Base-by-base conservation (phyloP, 805 yeast species). In the Spathaspora gorwiae region DNA sequence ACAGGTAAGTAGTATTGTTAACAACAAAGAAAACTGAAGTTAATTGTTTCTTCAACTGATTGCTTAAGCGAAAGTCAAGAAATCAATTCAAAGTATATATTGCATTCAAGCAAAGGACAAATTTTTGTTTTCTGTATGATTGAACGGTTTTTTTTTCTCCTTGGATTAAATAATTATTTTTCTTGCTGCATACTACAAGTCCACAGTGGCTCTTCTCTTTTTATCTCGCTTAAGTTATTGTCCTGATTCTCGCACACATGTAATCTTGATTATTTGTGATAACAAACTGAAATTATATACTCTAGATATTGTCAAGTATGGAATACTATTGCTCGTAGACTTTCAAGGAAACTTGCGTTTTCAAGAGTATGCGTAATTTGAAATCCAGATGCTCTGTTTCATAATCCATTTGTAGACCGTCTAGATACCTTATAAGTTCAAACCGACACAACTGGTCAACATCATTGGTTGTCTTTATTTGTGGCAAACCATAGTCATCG, bases 401-500 rank as follows among this genome's bases (percentile, higher is more conserved):
- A 32, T 46, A 46, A 10, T 26, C 33, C 12, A 46, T 35, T 19
- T 35, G 19, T n/a, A 46, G 43, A 12, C 44, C 49, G 34, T 46
- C 49, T 11, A 46, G 32, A 15, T 42, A 46, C 29, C 43, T 46
- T 29, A 42, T 42, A 24, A 42, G 40, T 40, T 46, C 49, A 27
- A 46, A 46, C 27, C 43, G 35, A 35, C 32, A 27, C 19, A 46
- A 24, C 8, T 8, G 13, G 29, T 46, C 49, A 26, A 46, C 27
- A 35, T 46, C 49, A 8, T 32, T 24, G 7, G 30, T 7, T 26
- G 31, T 37, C 19, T 29, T 39, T 12, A 46, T 42, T 11, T 46
- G 43, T 10, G 43, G 43, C 29, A 46, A 31, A 10, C 46, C 49
- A 43, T 46, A 46, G 14, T 42, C 46, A 11, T 46, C 33, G n/a